Evolutionary conservation across 345 rosid genomes (phyloP).

Genomic region (Eucalyptus viminalis): DNA sequence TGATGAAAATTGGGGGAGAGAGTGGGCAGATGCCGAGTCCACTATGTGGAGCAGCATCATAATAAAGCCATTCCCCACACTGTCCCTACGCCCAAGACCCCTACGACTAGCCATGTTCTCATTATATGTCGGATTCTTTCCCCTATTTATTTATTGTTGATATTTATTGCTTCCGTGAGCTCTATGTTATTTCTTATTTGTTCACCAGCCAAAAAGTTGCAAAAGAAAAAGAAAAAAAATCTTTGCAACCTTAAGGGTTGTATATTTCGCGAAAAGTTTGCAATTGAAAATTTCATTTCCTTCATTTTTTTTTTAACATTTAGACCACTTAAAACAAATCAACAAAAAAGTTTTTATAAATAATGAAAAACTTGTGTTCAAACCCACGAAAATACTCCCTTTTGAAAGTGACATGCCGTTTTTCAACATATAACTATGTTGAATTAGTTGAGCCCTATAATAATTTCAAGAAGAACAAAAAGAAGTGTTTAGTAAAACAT

Average conservation of each 20-base stretch:
- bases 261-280: background rate
- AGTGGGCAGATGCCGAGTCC: background rate
- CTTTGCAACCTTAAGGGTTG: background rate
- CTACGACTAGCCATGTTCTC: background rate
- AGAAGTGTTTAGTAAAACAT: background rate
- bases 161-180: background rate
- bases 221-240: background rate
- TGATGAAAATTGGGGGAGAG: background rate
- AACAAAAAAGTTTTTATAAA: background rate
- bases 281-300: background rate
- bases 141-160: background rate
- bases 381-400: background rate
- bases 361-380: background rate
- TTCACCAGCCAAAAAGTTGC: background rate
- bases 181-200: background rate
- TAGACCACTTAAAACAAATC: background rate
- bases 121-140: background rate
- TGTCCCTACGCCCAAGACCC: background rate
- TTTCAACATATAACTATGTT: background rate
- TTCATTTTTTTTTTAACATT: background rate
- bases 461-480: no score
- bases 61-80: background rate
- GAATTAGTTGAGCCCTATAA: no score
- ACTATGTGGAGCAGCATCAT: background rate
- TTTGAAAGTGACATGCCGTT: background rate